These are phyloP conservation scores for Hylodesmum podocarpum DNA, from an alignment of 306 rosid species.

Conservation along the genomic window DNA sequence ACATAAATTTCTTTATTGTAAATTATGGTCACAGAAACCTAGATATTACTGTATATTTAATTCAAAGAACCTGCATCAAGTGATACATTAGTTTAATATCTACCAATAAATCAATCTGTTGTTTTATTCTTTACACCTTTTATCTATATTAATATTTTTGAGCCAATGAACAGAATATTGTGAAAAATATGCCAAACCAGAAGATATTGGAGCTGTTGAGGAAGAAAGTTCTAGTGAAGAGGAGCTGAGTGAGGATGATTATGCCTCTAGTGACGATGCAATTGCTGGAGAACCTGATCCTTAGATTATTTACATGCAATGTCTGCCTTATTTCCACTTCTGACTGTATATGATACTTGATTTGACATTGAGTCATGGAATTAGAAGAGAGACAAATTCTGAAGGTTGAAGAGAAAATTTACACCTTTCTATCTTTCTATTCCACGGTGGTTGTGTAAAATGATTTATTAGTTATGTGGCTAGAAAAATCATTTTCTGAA, in stretches of 20 bases:
- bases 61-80: background rate
- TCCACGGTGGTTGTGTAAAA: slow-evolving; percentile 48
- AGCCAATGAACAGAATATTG: slow-evolving; percentile 59
- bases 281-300: slow-evolving; percentile 77
- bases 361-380: slow-evolving; percentile 37
- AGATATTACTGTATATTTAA: background rate
- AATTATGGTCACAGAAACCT: background rate
- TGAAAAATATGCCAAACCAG: slow-evolving; percentile 79
- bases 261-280: slow-evolving; percentile 63
- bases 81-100: background rate
- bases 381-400: slow-evolving; percentile 36
- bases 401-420: slow-evolving; percentile 39
- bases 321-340: slow-evolving; percentile 21
- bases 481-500: slow-evolving; percentile 2
- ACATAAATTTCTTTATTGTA: background rate
- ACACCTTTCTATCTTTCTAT: slow-evolving; percentile 37
- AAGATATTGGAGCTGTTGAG: slow-evolving; percentile 54
- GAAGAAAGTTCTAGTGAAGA: slow-evolving; percentile 74
- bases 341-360: slow-evolving; percentile 52
- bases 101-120: slow-evolving; percentile 9
- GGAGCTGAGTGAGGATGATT: slow-evolving; percentile 78
- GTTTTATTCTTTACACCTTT: slow-evolving; percentile 2
- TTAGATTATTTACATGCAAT: slow-evolving; percentile 32
- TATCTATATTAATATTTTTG: slow-evolving; percentile 18
- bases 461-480: slow-evolving; percentile 31